Conservation (phyloP, 2,329 filamentous ascomycete genomes). For the Teratosphaeria nubilosa region DNA sequence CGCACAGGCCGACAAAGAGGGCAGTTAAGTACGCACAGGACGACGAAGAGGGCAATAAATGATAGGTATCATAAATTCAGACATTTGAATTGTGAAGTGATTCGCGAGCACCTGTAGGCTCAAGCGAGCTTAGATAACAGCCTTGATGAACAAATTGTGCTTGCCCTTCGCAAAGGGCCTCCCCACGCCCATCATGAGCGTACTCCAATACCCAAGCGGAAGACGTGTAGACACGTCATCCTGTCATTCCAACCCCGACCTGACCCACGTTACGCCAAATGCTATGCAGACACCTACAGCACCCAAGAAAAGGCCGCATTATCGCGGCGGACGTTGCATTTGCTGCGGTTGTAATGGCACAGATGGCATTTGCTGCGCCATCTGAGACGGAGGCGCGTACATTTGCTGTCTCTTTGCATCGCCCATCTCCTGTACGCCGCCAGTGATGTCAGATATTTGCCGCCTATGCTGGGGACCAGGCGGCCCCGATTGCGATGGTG, state of each 20-base stretch:
- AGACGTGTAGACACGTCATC: background rate
- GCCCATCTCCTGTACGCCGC: constrained; percentile 40
- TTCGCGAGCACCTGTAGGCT: background rate
- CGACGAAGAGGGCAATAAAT: background rate
- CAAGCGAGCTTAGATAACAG: background rate
- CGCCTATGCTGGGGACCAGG: constrained; percentile 38
- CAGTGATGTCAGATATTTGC: constrained; percentile 52
- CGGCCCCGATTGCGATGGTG: constrained; percentile 7
- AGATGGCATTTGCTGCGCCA: constrained; percentile 21
- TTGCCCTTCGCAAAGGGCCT: background rate
- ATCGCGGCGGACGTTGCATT: constrained; percentile 31
- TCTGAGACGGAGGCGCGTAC: constrained; percentile 31
- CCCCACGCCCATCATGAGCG: background rate
- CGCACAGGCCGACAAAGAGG: too few relatives aligned
- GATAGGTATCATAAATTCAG: background rate
- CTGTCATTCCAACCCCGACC: background rate
- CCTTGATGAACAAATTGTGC: background rate
- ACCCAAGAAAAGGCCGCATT: background rate
- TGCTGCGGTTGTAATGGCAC: constrained; percentile 38
- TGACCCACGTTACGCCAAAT: background rate
- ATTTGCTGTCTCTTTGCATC: constrained; percentile 51
- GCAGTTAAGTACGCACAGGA: too few relatives aligned
- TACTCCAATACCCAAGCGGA: background rate
- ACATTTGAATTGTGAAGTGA: background rate
- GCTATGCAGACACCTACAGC: background rate